These are phyloP conservation scores for Sarocladiaceae sp. DNA, from an alignment of 2,329 filamentous ascomycete genomes.

Conservation along the genomic window DNA sequence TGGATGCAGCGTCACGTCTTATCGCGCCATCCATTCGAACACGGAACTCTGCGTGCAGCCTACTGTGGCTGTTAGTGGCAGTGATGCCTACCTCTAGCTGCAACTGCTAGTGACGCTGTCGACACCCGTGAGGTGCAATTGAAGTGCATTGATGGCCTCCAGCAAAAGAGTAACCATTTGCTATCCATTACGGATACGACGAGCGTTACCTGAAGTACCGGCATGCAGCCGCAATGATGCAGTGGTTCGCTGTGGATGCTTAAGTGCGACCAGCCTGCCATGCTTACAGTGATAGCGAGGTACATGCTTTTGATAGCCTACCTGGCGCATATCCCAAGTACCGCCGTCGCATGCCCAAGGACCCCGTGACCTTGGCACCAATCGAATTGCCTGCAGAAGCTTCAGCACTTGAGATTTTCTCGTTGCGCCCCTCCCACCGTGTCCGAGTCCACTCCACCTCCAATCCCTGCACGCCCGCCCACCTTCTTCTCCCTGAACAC, in stretches of 20 bases:
- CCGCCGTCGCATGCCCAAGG: no score
- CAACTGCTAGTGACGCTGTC: no score
- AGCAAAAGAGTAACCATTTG: no score
- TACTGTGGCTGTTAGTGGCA: not conserved
- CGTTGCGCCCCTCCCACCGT: not conserved
- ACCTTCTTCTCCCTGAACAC: not conserved
- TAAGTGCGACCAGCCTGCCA: no score
- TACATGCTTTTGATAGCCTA: no score
- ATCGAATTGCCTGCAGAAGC: not conserved
- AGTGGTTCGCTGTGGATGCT: not conserved
- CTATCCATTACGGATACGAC: no score
- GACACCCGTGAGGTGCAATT: conserved; percentile 5
- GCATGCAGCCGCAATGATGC: not conserved
- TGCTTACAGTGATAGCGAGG: not conserved
- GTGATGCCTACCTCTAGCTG: no score
- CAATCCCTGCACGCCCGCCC: conserved; percentile 1
- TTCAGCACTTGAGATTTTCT: not conserved
- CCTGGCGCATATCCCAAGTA: no score
- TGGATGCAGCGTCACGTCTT: not conserved
- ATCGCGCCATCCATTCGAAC: not conserved
- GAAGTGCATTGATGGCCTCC: not conserved
- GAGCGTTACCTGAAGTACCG: not conserved
- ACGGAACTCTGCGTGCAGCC: not conserved
- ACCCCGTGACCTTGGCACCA: no score
- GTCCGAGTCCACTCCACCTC: conserved; percentile 3